Evolutionary conservation across 2,329 filamentous ascomycete genomes (phyloP).

Genomic region (Parastagonospora nodorum): DNA sequence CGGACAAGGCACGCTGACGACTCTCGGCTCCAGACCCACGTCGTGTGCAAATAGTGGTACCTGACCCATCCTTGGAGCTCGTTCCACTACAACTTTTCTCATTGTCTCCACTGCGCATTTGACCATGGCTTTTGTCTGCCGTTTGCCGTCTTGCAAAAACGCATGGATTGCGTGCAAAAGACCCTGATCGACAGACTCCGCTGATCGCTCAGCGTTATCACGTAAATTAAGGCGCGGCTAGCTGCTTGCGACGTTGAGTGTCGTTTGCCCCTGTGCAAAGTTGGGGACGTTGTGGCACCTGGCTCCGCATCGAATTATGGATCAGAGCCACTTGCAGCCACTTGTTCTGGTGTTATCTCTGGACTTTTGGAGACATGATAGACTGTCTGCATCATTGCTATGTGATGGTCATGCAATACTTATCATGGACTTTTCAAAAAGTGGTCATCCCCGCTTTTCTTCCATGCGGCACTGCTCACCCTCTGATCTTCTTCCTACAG

Average conservation of each 20-base stretch:
- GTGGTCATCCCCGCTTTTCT: too few relatives aligned
- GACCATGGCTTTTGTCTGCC: neutral
- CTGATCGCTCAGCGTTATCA: constrained; percentile 1
- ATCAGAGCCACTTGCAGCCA: too few relatives aligned
- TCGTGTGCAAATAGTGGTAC: neutral
- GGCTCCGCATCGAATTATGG: too few relatives aligned
- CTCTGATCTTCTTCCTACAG: too few relatives aligned
- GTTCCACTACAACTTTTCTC: neutral
- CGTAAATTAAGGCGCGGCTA: neutral
- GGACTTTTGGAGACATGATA: too few relatives aligned
- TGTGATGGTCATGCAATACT: too few relatives aligned
- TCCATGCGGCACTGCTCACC: too few relatives aligned
- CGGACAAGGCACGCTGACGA: constrained; percentile 5
- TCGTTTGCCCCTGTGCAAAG: too few relatives aligned
- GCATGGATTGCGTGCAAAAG: neutral
- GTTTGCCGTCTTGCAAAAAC: neutral
- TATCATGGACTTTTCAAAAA: too few relatives aligned
- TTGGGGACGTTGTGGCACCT: too few relatives aligned
- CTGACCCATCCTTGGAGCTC: neutral
- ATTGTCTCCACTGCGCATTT: neutral
- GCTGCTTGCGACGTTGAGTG: neutral
- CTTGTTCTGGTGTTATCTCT: too few relatives aligned
- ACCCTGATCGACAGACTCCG: neutral
- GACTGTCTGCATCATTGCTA: too few relatives aligned
- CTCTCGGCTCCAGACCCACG: constrained; percentile 4